Evolutionary conservation across 495 filamentous ascomycete species (phyloP), one percentile per base, ranked within the genome.

Genomic region (Penicillium canescens): DNA sequence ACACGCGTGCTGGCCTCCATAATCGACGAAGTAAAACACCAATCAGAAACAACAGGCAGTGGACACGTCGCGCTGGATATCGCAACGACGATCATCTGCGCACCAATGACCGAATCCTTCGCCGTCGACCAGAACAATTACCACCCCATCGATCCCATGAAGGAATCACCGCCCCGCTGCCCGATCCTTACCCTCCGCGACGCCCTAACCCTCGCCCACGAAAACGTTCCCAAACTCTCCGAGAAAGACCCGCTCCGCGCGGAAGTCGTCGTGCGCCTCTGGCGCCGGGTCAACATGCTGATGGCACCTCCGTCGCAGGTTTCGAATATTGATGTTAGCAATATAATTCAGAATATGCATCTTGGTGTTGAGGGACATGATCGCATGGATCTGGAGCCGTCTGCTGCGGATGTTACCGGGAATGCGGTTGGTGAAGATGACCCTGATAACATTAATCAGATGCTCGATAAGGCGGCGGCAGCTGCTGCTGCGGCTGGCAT

Each of bases 41-140:
- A 84, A 59, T 71, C 62, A 23, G 66, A 78, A 56, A 55, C 28
- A 7, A 31, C 67, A 2, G 80, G 81, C 20, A 83, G 79, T 56
- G 82, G 80, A 12, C 78, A 82, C 47, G 67, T 87, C 2, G 85
- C 85, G 1, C 80, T 96, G 41, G 92, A 97, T 61, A 77, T 96
- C 31, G 86, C 82, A 3, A 80, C 82, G 0, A 80, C 86, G 6
- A 75, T 97, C 39, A 78, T 96, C 56, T 89, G 86, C 65, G 83
- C 90, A 1, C 90, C 86, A 0, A 81, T 84, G 46, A 72, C 74
- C 0, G 76, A 79, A 34, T 74, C 70, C 7, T 76, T 74, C 54
- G 66, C 74, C 35, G 63, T 72, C 12, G 75, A 78, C 57, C 75
- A 75, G 50, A 73, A 66, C 43, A 67, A 50, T 26, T 70, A 72